Percentiles rank a stretch among this genome's conserved stretches.
Conservation (phyloP, 2,329 filamentous ascomycete species). For the Penicillium sp. region DNA sequence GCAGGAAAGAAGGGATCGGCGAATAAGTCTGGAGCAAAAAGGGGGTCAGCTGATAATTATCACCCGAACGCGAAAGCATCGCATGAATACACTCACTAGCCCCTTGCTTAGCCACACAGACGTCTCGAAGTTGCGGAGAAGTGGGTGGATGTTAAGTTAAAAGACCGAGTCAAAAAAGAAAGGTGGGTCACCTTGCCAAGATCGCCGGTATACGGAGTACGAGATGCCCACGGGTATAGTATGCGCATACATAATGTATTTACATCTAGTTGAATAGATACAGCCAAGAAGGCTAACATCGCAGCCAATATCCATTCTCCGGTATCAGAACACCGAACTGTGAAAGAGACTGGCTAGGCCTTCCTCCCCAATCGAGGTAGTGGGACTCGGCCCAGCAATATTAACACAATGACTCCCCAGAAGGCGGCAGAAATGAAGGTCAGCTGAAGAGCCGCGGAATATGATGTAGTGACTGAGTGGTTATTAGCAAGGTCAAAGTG, state of each 20-base stretch:
- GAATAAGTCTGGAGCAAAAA: neutral
- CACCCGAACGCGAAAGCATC: neutral
- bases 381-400: constrained; percentile 27
- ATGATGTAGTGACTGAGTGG: constrained; percentile 29
- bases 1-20: constrained; percentile 5
- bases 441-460: constrained; percentile 29
- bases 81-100: neutral
- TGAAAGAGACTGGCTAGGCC: neutral
- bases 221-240: neutral
- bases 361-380: constrained; percentile 28
- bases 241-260: neutral
- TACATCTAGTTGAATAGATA: neutral
- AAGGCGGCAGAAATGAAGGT: constrained; percentile 35
- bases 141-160: constrained; percentile 2
- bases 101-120: constrained; percentile 8
- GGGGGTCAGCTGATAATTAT: constrained; percentile 5
- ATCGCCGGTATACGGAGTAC: constrained; percentile 1
- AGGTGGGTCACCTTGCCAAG: constrained; percentile 5
- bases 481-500: constrained; percentile 12
- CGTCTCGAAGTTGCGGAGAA: constrained; percentile 8
- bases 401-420: constrained; percentile 29
- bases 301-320: neutral
- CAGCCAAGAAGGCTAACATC: neutral
- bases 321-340: neutral
- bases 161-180: neutral